phyloP scores from a whole-genome alignment of 345 rosid genomes.

The Citrus glauca region DNA sequence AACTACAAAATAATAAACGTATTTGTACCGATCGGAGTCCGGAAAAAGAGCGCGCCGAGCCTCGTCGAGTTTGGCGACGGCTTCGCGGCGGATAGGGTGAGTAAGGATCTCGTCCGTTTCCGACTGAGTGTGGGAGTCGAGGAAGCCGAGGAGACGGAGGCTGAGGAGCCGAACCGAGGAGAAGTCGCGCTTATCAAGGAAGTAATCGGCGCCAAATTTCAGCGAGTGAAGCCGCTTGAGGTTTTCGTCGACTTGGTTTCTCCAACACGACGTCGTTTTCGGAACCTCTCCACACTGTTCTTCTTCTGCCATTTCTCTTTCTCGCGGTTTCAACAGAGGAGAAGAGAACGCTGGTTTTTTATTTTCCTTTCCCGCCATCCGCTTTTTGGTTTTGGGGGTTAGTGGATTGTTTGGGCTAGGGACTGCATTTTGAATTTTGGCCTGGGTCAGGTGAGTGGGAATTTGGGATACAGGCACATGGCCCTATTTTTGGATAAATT shows the following conservation, averaged over 20 bases:
- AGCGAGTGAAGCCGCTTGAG: conserved; percentile 86
- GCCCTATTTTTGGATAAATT: not conserved
- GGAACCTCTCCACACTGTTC: conserved; percentile 12
- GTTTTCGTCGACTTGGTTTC: conserved; percentile 69
- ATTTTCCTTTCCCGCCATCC: conserved; percentile 50
- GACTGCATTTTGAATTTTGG: not conserved
- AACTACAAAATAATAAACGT: not conserved
- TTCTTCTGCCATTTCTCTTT: conserved; percentile 31
- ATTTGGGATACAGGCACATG: not conserved
- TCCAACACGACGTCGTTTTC: conserved; percentile 38
- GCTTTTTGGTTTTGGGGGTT: not conserved
- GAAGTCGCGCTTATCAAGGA: conserved; percentile 65
- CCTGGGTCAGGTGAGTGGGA: not conserved
- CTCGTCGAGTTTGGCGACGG: conserved; percentile 51
- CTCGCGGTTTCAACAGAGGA: conserved; percentile 27
- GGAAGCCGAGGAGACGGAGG: conserved; percentile 87
- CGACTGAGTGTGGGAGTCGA: conserved; percentile 64
- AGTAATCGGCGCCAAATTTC: conserved; percentile 71
- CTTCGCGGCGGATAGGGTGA: conserved; percentile 68
- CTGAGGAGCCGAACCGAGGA: conserved; percentile 64
- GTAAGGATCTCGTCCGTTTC: conserved; percentile 53
- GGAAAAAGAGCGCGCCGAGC: conserved; percentile 58
- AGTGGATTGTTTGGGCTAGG: not conserved
- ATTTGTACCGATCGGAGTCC: conserved; percentile 70
- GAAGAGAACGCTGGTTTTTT: conserved; percentile 26